Percentiles rank a stretch among this genome's conserved stretches.
phyloP scores from a whole-genome alignment of 2,329 filamentous ascomycete species.

The Sporothrix variecibatus region DNA sequence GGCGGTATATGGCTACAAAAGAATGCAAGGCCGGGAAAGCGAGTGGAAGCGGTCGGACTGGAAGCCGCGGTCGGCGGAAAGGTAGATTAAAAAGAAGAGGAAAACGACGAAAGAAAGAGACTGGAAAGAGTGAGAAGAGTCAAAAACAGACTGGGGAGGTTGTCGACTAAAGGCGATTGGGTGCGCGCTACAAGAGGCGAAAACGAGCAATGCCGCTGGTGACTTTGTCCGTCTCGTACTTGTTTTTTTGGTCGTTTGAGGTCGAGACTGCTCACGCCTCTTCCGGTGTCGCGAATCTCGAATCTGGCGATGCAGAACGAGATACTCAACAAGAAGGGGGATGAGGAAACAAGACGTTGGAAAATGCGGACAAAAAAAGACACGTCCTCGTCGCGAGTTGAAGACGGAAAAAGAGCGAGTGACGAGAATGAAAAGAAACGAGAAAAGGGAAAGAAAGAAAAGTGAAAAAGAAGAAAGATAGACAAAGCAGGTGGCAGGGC shows the following conservation, averaged over 20 bases:
- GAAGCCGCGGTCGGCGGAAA: too few relatives aligned
- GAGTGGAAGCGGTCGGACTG: neutral
- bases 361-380: constrained; percentile 11
- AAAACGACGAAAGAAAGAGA: neutral
- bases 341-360: neutral
- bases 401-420: constrained; percentile 23
- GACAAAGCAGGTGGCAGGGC: constrained; percentile 1
- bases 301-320: constrained; percentile 6
- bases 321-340: constrained; percentile 3
- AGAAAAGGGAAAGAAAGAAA: neutral
- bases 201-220: neutral
- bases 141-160: neutral
- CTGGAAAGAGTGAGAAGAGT: neutral
- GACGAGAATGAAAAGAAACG: constrained; percentile 8
- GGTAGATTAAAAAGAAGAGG: neutral
- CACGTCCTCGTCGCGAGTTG: constrained; percentile 25
- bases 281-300: neutral
- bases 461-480: neutral
- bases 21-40: constrained; percentile 1
- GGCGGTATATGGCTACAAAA: constrained; percentile 20
- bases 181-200: neutral
- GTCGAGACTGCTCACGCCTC: neutral
- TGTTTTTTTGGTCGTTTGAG: neutral
- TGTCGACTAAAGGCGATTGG: neutral
- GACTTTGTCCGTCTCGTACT: neutral